Percentiles rank a stretch among this genome's conserved stretches.
Evolutionary conservation across 2,329 filamentous ascomycete genomes (phyloP).

Genomic region (Apiospora saccharicola): DNA sequence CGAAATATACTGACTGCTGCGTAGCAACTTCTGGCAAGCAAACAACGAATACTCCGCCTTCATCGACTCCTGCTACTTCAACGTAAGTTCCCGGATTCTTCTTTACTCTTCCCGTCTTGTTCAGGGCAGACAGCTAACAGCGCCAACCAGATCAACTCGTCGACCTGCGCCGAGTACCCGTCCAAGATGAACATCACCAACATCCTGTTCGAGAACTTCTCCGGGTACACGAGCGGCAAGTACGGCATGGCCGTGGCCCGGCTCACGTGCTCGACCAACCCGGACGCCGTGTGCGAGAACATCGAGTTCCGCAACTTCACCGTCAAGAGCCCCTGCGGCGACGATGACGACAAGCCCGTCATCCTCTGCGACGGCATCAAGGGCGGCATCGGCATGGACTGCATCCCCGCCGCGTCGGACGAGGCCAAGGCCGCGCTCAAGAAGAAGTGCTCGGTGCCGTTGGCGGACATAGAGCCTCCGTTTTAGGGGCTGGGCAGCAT

Average conservation of each 20-base stretch:
- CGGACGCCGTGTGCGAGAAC: conserved; percentile 60
- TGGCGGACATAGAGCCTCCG: conserved; percentile 14
- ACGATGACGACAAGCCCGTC: conserved; percentile 40
- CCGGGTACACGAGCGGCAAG: conserved; percentile 63
- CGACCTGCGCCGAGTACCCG: conserved; percentile 60
- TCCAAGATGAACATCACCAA: conserved; percentile 66
- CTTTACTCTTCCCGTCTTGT: background rate
- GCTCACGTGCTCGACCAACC: conserved; percentile 61
- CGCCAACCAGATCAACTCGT: conserved; percentile 51
- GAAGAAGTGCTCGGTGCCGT: conserved; percentile 26
- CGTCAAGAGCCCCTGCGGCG: conserved; percentile 57
- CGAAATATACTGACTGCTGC: background rate
- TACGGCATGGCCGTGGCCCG: conserved; percentile 62
- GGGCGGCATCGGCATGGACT: conserved; percentile 39
- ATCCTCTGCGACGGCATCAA: conserved; percentile 59
- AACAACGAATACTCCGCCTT: conserved; percentile 65
- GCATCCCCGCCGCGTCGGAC: conserved; percentile 23
- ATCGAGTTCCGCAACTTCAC: conserved; percentile 63
- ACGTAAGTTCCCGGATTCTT: conserved; percentile 49
- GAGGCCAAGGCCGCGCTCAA: conserved; percentile 26
- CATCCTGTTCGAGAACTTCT: conserved; percentile 65
- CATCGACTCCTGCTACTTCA: conserved; percentile 70
- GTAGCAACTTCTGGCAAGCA: conserved; percentile 63
- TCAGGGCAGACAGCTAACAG: background rate
- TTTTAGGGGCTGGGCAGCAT: background rate